These are phyloP conservation scores for Fusarium musae DNA, from an alignment of 2,329 filamentous ascomycete species.

Conservation along the genomic window DNA sequence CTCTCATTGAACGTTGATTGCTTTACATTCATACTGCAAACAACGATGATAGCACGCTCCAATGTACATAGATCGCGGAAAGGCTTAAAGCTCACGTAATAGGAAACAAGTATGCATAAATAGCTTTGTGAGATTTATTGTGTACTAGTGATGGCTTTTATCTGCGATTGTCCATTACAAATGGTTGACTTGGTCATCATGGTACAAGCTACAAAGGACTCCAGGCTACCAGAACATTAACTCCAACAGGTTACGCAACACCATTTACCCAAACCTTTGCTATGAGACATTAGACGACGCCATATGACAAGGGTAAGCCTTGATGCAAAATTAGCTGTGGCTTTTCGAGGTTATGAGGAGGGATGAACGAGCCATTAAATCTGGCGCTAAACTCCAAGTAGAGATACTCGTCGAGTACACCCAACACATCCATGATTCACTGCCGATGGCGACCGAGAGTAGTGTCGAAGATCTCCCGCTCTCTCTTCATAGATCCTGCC, in stretches of 20 bases:
- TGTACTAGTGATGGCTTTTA: not conserved
- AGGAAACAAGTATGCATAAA: not conserved
- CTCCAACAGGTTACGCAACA: not conserved
- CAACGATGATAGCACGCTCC: not conserved
- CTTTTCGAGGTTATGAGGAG: not conserved
- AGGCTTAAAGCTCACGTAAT: not conserved
- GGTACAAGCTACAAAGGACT: not conserved
- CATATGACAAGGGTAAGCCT: not conserved
- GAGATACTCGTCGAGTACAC: rapidly evolving
- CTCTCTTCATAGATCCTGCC: not conserved
- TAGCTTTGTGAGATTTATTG: not conserved
- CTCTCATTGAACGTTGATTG: not conserved
- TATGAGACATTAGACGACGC: not conserved
- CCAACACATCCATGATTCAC: not conserved
- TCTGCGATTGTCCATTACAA: not conserved
- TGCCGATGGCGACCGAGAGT: not conserved
- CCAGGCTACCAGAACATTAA: not conserved
- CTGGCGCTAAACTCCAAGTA: rapidly evolving
- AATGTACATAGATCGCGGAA: not conserved
- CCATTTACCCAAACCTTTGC: not conserved
- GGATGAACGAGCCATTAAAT: not conserved
- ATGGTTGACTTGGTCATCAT: not conserved
- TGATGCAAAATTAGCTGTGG: not conserved
- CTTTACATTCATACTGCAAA: not conserved
- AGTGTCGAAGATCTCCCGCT: not conserved